Base-by-base conservation (phyloP, 2,329 filamentous ascomycete species). In the Fusarium chlamydosporum region DNA sequence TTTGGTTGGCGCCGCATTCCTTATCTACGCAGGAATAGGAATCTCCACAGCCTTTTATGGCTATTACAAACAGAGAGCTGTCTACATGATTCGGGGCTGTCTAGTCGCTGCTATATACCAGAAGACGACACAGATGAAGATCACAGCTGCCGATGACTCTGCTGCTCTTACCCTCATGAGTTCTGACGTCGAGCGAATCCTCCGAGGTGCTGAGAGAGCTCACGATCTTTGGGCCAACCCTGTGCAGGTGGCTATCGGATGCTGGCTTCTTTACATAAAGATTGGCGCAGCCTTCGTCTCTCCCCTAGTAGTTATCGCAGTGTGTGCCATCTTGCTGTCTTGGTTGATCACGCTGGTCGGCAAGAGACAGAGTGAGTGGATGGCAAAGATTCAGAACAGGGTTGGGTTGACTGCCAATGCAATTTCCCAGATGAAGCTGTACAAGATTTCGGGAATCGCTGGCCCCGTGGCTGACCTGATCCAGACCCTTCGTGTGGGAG, bases 101-200 rank as follows among this genome's bases (percentile, higher is more conserved):
- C 71, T 82, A 1, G 75, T 73, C 3, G 67, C 76, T 0, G 74
- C 72, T 4, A 73, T 82, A 3, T 82, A 80, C 46, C 65, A 63
- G 12, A 78, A 80, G 59, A 79, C 77, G 1, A 76, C 75, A 0
- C 65, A 67, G 15, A 65, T 78, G n/a, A 76, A 76, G 8, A 57
- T 78, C 4, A 76, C 75, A 0, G 70, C 74, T 0, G 72, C 77
- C 4, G 78, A 80, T 34, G 78, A 82, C n/a, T 76, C 79, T 4
- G 79, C 81, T 0, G 78, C 82, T 0, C 65, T 85, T 42, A 84
- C 83, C 0, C 75, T 85, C 4, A 85, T 85, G 83, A 82, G 78
- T 56, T 78, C 81, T 5, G 83, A 86, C 47, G 75, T 84, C 11
- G 83, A 84, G 58, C 76, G 79, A 7, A 79, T 84, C 4, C 70